phyloP scores from a whole-genome alignment of 139 green algal species.

The Chlamydomonas sp. region DNA sequence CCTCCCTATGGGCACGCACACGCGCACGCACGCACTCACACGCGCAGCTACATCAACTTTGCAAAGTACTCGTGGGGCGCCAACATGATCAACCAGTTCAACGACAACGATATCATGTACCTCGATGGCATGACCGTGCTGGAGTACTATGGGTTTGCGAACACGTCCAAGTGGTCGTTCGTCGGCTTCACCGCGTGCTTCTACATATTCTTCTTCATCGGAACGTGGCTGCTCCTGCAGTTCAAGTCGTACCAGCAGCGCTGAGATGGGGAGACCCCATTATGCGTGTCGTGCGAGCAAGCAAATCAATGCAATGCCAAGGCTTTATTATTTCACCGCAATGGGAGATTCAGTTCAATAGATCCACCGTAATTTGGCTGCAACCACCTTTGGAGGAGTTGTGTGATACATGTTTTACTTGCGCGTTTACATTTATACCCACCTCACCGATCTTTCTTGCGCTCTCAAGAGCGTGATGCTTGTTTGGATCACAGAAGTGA shows the following conservation, averaged over 20 bases:
- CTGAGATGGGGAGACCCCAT: neutral
- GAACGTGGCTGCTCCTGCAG: conserved; percentile 18
- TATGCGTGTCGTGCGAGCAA: neutral
- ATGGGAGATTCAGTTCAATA: no score
- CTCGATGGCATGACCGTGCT: conserved; percentile 4
- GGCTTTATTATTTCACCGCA: neutral
- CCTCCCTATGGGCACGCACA: no score
- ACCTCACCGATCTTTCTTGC: no score
- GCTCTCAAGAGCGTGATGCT: no score
- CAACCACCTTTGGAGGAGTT: no score
- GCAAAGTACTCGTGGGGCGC: conserved; percentile 36
- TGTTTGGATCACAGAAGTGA: no score
- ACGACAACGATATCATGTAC: conserved; percentile 16
- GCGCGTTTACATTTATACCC: no score
- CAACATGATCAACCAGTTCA: conserved; percentile 57
- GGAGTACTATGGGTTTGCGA: conserved; percentile 7
- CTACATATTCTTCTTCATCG: conserved; percentile 34
- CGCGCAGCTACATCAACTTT: conserved; percentile 33
- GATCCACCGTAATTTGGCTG: no score
- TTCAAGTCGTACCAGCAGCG: conserved; percentile 24
- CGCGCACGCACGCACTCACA: no score
- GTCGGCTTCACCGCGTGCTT: conserved; percentile 22
- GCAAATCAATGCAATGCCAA: no score
- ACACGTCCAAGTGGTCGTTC: conserved; percentile 15
- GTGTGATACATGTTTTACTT: no score